phyloP scores from a whole-genome alignment of 2,329 filamentous ascomycete genomes.

The Chaetothyriales sp. region DNA sequence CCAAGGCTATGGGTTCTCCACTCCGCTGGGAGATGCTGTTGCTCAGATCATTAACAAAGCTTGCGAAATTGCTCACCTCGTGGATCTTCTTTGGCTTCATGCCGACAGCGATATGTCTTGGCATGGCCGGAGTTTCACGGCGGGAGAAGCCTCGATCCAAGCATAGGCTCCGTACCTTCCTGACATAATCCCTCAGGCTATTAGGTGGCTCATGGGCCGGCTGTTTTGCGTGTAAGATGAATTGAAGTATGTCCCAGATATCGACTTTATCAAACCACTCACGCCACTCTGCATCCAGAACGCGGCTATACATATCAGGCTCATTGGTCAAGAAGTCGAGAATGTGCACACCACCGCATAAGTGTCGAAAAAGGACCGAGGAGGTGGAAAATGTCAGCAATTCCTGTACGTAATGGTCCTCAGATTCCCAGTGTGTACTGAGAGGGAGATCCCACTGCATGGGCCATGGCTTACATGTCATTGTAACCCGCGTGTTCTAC shows the following conservation, averaged over 20 bases:
- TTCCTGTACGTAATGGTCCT: constrained; percentile 65
- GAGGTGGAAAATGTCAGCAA: constrained; percentile 64
- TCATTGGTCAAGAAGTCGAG: constrained; percentile 86
- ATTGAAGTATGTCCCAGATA: constrained; percentile 62
- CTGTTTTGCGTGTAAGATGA: constrained; percentile 53
- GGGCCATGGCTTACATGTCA: neutral
- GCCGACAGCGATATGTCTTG: constrained; percentile 62
- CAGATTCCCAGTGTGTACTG: constrained; percentile 51
- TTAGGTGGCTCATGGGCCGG: constrained; percentile 31
- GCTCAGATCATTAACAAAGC: constrained; percentile 60
- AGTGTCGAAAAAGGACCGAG: constrained; percentile 63
- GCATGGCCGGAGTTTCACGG: constrained; percentile 31
- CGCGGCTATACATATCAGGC: constrained; percentile 64
- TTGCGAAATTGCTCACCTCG: constrained; percentile 83
- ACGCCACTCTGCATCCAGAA: constrained; percentile 71
- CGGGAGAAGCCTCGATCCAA: constrained; percentile 47
- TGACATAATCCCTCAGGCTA: constrained; percentile 59
- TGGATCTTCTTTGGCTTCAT: constrained; percentile 97
- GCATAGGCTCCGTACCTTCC: constrained; percentile 54
- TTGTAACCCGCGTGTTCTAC: neutral
- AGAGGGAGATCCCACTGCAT: constrained; percentile 44
- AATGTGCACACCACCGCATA: constrained; percentile 96
- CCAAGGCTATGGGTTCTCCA: constrained; percentile 50
- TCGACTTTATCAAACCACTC: constrained; percentile 58
- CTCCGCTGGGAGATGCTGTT: constrained; percentile 35